Base-by-base conservation (phyloP, 73 alveolate genomes). In the Uronychia binucleata region DNA sequence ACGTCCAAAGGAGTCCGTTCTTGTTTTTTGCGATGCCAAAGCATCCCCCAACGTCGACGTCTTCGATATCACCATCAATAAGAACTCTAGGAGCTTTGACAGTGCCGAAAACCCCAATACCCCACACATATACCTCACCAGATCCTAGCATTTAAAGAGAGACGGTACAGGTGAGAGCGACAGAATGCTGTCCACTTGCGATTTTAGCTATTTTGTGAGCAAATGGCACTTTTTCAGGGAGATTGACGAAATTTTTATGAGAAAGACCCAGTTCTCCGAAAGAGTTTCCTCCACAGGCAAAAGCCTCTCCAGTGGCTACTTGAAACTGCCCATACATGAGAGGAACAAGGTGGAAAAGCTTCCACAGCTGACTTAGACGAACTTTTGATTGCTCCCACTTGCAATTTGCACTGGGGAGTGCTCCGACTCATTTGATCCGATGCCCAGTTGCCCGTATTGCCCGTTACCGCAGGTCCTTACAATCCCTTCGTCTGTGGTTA, bases 1-100 rank as follows among this genome's bases (percentile, higher is more conserved):
- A 86, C 34, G 83, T 46, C 87, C 87, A 86, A 46, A 46, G 5
- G n/a, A 46, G 19, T 19, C 67, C 67, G 19, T 46, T 46, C 67
- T 46, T 46, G 19, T 46, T 46, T 11, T 11, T 5, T 11, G 67
- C 67, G n/a, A 46, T 46, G 5, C 67, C 67, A 46, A 46, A 46
- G 67, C 67, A 46, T 11, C 67, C 67, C 19, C 67, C 67, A 11
- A 46, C 67, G 5, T 5, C 5, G 67, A 46, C 19, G 67, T 46
- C 67, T 11, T 11, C 19, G n/a, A 46, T 46, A 5, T 46, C 67
- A 11, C n/a, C 67, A 11, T 46, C 67, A 46, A 46, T 46, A 19
- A 46, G 5, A 11, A 11, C n/a, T 19, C 19, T 46, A 46, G 67
- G 67, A 11, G 19, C 67, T 46, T 19, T 11, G 5, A 46, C 19